Base-by-base conservation (phyloP, 768 basidiomycete genomes). In the Suillus ampliporus region DNA sequence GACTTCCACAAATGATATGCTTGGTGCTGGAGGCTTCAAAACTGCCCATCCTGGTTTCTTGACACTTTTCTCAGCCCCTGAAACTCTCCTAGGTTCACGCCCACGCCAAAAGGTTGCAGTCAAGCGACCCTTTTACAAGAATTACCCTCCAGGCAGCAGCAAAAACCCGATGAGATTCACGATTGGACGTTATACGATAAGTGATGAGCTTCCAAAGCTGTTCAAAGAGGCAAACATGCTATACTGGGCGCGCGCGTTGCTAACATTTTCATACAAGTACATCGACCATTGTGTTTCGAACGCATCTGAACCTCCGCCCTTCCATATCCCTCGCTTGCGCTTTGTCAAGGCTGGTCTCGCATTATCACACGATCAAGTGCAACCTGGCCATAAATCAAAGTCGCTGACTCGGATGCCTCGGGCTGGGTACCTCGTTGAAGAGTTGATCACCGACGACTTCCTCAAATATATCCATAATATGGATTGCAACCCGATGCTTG, bases 321-420 rank as follows among this genome's bases (percentile, higher is more conserved):
- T 65, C 13, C 17, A 51, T 2, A 65, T 67, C 10, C 66, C 66
- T 34, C 44, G 17, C 1, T 26, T 65, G 10, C 56, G 21, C 11
- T 67, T 67, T 47, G 61, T 67, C 0, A 51, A 65, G 13, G 66
- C 66, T 19, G 57, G 54, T 9, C 26, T 67, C 19, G 23, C 52
- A 41, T 40, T 59, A 4, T 47, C 56, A n/a, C 48, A 56, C 15
- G 14, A 21, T 26, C 28, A 58, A 5, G 15, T 17, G 28, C 51
- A 31, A 50, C 43, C 40, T 46, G n/a, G n/a, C n/a, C n/a, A n/a
- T n/a, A n/a, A n/a, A n/a, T n/a, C n/a, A n/a, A n/a, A n/a, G n/a
- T n/a, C n/a, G n/a, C n/a, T n/a, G n/a, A n/a, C n/a, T n/a, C n/a
- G n/a, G n/a, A n/a, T n/a, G n/a, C n/a, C n/a, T n/a, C n/a, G n/a